Evolutionary conservation across 345 rosid genomes (phyloP).

Genomic region (Murraya paniculata): DNA sequence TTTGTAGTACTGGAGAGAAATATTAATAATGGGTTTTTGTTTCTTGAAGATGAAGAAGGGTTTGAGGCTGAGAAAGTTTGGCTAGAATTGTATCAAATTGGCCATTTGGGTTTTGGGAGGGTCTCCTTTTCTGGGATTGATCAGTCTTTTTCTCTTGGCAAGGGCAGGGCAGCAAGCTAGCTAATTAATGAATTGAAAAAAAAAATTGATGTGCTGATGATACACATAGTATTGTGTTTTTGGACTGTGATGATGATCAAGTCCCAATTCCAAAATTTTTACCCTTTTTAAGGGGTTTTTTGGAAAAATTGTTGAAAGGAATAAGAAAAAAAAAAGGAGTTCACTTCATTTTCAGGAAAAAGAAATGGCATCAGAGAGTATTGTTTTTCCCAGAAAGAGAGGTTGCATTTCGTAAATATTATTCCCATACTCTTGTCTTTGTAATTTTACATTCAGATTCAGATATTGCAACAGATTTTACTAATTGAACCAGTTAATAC

Average conservation of each 20-base stretch:
- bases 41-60: conserved; percentile 29
- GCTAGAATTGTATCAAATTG: conserved; percentile 75
- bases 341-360: no score
- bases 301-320: neutral
- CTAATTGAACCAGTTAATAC: no score
- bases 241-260: neutral
- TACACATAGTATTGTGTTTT: neutral
- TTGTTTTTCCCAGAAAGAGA: neutral
- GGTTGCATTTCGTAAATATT: neutral
- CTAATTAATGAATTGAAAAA: no score
- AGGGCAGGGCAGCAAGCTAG: conserved; percentile 2
- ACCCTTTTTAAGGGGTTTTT: neutral
- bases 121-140: conserved; percentile 59
- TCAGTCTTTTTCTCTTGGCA: conserved; percentile 12
- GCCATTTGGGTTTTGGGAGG: conserved; percentile 89
- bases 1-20: conserved; percentile 31
- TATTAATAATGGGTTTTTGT: conserved; percentile 30
- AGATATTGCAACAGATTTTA: no score
- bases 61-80: conserved; percentile 64
- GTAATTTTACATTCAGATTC: neutral
- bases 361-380: no score
- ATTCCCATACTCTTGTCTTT: neutral
- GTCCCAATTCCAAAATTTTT: neutral
- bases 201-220: no score
- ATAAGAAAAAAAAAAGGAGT: no score